A percentile compares a stretch with the other conserved stretches of the same genome.
phyloP scores from a whole-genome alignment of 2,329 filamentous ascomycete genomes.

The Decorospora gaudefroyi region DNA sequence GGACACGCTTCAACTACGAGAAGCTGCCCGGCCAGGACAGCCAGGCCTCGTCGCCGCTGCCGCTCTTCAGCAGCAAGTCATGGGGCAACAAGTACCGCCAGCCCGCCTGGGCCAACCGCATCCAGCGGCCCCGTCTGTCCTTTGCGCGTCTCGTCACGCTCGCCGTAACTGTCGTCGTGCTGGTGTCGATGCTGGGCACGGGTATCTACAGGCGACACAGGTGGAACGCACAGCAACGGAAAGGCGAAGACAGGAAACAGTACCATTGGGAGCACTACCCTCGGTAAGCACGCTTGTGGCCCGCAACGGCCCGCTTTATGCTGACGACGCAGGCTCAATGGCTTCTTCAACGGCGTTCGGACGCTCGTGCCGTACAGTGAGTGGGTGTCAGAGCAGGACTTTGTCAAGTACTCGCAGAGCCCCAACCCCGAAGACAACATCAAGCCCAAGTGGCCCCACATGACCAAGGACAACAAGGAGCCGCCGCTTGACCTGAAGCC shows the following conservation, averaged over 20 bases:
- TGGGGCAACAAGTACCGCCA: slow-evolving; percentile 42
- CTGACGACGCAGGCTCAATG: slow-evolving; percentile 48
- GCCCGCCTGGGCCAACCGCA: slow-evolving; percentile 47
- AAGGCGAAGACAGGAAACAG: slow-evolving; percentile 41
- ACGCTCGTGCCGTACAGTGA: slow-evolving; percentile 52
- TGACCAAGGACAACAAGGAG: slow-evolving; percentile 45
- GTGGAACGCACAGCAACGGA: slow-evolving; percentile 40
- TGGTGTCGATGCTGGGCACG: slow-evolving; percentile 50
- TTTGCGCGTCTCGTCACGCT: slow-evolving; percentile 50
- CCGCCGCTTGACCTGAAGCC: slow-evolving; percentile 47
- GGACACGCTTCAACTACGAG: slow-evolving; percentile 53
- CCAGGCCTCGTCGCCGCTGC: slow-evolving; percentile 48
- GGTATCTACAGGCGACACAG: slow-evolving; percentile 49
- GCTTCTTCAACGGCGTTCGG: slow-evolving; percentile 56
- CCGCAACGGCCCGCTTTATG: neutral
- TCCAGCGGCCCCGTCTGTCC: slow-evolving; percentile 51
- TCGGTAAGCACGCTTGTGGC: slow-evolving; percentile 37
- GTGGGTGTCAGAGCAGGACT: slow-evolving; percentile 52
- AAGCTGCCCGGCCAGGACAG: slow-evolving; percentile 51
- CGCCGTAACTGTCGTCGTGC: slow-evolving; percentile 47
- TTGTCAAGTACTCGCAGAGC: slow-evolving; percentile 49
- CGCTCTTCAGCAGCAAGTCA: slow-evolving; percentile 47
- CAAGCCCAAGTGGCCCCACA: slow-evolving; percentile 44
- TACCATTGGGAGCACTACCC: slow-evolving; percentile 55
- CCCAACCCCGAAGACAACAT: slow-evolving; percentile 45